Conservation (phyloP, 345 rosid genomes). For the Eucalyptus marginata region DNA sequence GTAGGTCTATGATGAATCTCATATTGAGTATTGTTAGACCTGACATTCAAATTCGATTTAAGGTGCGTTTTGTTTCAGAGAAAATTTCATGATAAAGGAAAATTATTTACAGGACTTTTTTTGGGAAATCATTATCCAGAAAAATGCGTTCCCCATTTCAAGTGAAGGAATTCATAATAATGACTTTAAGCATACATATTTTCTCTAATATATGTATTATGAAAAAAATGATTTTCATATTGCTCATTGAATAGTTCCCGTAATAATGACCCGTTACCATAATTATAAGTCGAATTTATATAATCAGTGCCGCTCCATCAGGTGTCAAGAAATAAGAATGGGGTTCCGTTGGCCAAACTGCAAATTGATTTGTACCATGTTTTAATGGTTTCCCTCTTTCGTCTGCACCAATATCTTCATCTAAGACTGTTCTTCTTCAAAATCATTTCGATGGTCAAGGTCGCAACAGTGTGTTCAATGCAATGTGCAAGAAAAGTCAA, state of each 20-base stretch:
- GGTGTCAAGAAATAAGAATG: background rate
- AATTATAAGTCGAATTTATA: background rate
- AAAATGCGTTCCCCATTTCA: background rate
- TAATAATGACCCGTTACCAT: background rate
- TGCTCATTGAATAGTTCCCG: background rate
- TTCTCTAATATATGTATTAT: background rate
- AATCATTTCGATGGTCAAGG: background rate
- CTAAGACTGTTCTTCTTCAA: background rate
- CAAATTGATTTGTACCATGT: background rate
- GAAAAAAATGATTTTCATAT: background rate
- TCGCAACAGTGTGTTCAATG: background rate
- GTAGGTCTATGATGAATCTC: background rate
- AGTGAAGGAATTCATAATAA: rapidly evolving
- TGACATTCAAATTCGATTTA: background rate
- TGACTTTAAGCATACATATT: background rate
- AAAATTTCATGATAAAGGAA: background rate
- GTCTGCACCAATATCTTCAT: background rate
- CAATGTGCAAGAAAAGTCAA: background rate
- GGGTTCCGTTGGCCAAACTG: background rate
- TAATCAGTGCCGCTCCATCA: background rate
- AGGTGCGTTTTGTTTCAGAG: rapidly evolving
- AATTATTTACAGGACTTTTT: rapidly evolving
- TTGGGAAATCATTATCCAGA: rapidly evolving
- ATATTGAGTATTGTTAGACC: background rate
- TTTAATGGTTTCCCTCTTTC: background rate